A percentile compares a stretch with the other conserved stretches of the same genome.
phyloP scores from a whole-genome alignment of 2,329 filamentous ascomycete species.

The Bipolaris gigantea region DNA sequence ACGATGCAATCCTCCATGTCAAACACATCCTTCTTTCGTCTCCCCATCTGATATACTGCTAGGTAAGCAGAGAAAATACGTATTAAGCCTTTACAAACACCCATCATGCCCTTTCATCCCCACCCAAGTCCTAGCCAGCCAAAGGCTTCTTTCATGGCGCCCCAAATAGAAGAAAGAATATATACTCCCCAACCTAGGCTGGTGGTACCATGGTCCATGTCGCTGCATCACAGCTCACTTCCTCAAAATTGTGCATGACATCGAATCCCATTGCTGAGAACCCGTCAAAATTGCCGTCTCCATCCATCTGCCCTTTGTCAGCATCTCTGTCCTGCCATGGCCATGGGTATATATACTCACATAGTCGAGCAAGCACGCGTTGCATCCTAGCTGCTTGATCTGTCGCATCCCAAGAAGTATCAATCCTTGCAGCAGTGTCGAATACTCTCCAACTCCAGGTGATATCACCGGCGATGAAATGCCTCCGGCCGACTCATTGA shows the following conservation, averaged over 20 bases:
- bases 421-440: conserved; percentile 74
- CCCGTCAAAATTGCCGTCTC: conserved; percentile 72
- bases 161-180: background rate
- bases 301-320: conserved; percentile 61
- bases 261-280: conserved; percentile 79
- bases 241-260: conserved; percentile 77
- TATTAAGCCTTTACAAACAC: background rate
- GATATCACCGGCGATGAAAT: conserved; percentile 80
- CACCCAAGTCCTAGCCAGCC: background rate
- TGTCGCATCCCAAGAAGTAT: conserved; percentile 80
- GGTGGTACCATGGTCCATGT: conserved; percentile 61
- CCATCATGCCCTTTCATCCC: background rate
- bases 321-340: conserved; percentile 12
- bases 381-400: conserved; percentile 75
- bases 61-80: too few species aligned
- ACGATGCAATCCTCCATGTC: background rate
- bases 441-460: conserved; percentile 66
- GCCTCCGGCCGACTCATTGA: conserved; percentile 65
- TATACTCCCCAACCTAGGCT: conserved; percentile 15
- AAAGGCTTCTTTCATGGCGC: background rate
- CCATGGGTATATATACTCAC: conserved; percentile 56
- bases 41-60: too few species aligned
- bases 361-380: conserved; percentile 76
- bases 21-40: too few species aligned
- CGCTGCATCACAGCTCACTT: conserved; percentile 70